Percentiles rank a stretch among this genome's conserved stretches.
These are phyloP conservation scores for Penicillium sp. DNA, from an alignment of 2,329 filamentous ascomycete species.

Conservation along the genomic window DNA sequence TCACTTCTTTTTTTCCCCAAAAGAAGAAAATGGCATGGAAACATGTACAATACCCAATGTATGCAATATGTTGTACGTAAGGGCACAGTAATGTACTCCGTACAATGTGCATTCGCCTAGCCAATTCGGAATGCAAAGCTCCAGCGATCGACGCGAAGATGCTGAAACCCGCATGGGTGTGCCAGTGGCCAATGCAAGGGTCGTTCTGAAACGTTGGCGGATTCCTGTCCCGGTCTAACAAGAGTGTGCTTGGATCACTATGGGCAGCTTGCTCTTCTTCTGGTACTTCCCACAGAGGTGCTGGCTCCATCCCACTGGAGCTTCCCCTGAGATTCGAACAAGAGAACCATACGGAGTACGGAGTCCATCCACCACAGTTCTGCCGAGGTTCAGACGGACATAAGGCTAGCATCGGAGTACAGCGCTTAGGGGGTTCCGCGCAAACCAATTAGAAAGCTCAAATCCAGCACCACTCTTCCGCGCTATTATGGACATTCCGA, in stretches of 20 bases:
- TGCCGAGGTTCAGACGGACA: background rate
- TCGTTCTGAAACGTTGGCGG: slow-evolving; percentile 22
- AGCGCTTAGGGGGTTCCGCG: background rate
- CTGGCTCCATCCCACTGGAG: background rate
- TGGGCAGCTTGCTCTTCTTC: background rate
- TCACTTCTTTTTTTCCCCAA: background rate
- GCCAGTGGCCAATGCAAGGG: slow-evolving; percentile 14
- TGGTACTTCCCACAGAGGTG: background rate
- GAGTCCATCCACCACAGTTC: background rate
- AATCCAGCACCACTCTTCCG: background rate
- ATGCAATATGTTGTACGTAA: background rate
- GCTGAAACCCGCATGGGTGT: slow-evolving; percentile 16
- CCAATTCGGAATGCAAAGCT: slow-evolving; percentile 14
- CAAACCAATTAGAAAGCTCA: slow-evolving; percentile 2
- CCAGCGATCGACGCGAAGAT: slow-evolving; percentile 18
- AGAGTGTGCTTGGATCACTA: slow-evolving; percentile 2
- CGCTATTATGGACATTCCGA: background rate
- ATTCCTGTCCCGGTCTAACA: slow-evolving; percentile 11
- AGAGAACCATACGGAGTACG: background rate
- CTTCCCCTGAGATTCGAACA: background rate
- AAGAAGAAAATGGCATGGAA: background rate
- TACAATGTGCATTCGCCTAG: slow-evolving; percentile 8
- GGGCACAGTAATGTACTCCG: background rate
- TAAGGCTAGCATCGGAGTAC: background rate
- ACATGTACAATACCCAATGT: background rate